Conservation (phyloP, 768 basidiomycete species). For the Boletus rubescentipes region DNA sequence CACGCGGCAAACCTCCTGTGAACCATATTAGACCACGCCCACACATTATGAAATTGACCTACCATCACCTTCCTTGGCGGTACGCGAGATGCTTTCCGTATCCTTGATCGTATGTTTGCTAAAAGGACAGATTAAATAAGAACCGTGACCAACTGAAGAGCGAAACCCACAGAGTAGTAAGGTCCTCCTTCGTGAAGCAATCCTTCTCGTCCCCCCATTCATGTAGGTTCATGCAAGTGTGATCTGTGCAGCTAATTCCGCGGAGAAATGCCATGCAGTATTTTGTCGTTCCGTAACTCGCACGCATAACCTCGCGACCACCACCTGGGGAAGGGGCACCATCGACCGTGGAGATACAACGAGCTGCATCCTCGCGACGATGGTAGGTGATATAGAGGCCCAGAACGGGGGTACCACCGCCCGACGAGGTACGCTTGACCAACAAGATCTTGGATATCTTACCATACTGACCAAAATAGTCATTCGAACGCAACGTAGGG, state of each 20-base stretch:
- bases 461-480: slow-evolving; percentile 98
- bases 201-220: slow-evolving; percentile 99
- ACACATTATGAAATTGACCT: neutral
- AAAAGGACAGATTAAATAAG: slow-evolving; percentile 2
- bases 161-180: slow-evolving; percentile 77
- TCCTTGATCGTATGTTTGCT: slow-evolving; percentile 95
- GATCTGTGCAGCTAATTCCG: slow-evolving; percentile 78
- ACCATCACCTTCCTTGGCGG: slow-evolving; percentile 63
- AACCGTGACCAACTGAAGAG: slow-evolving; percentile 1
- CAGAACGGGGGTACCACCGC: slow-evolving; percentile 69
- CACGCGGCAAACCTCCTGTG: slow-evolving; percentile 59
- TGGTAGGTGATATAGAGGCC: slow-evolving; percentile 98
- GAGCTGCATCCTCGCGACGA: slow-evolving; percentile 90
- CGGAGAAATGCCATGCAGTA: slow-evolving; percentile 97
- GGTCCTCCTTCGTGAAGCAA: slow-evolving; percentile 95
- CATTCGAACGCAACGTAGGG: slow-evolving; percentile 87
- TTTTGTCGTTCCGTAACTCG: slow-evolving; percentile 94
- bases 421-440: slow-evolving; percentile 81
- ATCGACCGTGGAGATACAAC: slow-evolving; percentile 91
- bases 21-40: slow-evolving; percentile 8
- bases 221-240: slow-evolving; percentile 91
- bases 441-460: slow-evolving; percentile 95
- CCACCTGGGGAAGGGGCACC: slow-evolving; percentile 90
- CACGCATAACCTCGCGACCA: slow-evolving; percentile 85
- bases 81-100: slow-evolving; percentile 66